Conservation (phyloP, 805 yeast species). For the Candida pseudoglaebosa region DNA sequence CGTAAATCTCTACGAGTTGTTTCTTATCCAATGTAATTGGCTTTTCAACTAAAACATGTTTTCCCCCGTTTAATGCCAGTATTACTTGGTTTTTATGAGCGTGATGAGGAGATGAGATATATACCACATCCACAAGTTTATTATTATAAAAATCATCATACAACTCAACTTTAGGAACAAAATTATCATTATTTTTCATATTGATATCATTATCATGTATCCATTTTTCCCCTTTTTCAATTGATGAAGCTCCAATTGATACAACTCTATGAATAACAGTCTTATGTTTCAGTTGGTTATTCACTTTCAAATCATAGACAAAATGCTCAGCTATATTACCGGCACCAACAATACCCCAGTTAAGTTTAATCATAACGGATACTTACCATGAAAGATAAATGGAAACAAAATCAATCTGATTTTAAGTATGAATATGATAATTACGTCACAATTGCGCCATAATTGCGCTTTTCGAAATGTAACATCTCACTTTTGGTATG, state of each 20-base stretch:
- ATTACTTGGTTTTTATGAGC: constrained; percentile 46
- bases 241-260: constrained; percentile 38
- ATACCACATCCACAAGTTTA: constrained; percentile 44
- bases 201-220: constrained; percentile 16
- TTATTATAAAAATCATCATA: constrained; percentile 45
- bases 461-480: no score
- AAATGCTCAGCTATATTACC: constrained; percentile 47
- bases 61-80: constrained; percentile 39
- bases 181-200: constrained; percentile 20
- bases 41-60: constrained; percentile 54
- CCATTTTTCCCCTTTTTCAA: constrained; percentile 33
- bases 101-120: constrained; percentile 54
- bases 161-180: constrained; percentile 21
- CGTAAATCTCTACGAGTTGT: constrained; percentile 40
- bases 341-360: constrained; percentile 50
- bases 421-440: no score
- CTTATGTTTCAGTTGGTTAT: constrained; percentile 18
- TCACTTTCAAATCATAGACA: constrained; percentile 34
- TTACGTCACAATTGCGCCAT: no score
- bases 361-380: constrained; percentile 13
- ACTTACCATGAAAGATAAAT: no score
- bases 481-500: no score
- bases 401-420: no score
- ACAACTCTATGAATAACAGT: constrained; percentile 28
- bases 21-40: constrained; percentile 47